phyloP scores from a whole-genome alignment of 1,284 basidiomycete species.

The Chalciporus sp. region DNA sequence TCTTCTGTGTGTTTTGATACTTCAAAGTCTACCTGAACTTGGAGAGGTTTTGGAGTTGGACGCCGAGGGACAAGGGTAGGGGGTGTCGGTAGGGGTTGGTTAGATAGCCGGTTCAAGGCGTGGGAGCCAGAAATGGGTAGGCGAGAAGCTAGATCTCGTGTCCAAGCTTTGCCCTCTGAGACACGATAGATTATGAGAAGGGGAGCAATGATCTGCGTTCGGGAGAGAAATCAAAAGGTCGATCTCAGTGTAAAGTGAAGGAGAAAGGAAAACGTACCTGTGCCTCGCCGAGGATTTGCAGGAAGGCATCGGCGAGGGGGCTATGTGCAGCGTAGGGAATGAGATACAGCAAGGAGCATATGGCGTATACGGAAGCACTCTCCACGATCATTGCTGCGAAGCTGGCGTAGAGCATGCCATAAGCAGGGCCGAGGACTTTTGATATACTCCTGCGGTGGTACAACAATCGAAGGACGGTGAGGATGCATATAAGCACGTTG shows the following conservation, averaged over 20 bases:
- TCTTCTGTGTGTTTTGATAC: conserved; percentile 1
- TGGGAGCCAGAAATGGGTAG: conserved; percentile 3
- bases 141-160: conserved; percentile 17
- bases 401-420: conserved; percentile 30
- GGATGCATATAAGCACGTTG: conserved; percentile 31
- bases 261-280: conserved; percentile 22
- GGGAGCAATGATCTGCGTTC: conserved; percentile 30
- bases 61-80: background rate
- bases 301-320: conserved; percentile 30
- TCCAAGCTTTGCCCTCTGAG: conserved; percentile 35
- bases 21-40: conserved; percentile 21
- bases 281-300: conserved; percentile 33
- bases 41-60: conserved; percentile 1
- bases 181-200: conserved; percentile 37
- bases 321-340: conserved; percentile 25
- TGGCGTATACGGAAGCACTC: conserved; percentile 33
- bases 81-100: background rate
- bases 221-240: background rate
- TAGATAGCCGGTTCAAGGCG: conserved; percentile 14
- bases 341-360: conserved; percentile 33
- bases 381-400: conserved; percentile 34
- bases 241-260: background rate
- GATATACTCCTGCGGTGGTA: conserved; percentile 33
- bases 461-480: conserved; percentile 33
- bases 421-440: conserved; percentile 28